Base-by-base conservation (phyloP, 257 asterid species). In the Rhazya stricta region DNA sequence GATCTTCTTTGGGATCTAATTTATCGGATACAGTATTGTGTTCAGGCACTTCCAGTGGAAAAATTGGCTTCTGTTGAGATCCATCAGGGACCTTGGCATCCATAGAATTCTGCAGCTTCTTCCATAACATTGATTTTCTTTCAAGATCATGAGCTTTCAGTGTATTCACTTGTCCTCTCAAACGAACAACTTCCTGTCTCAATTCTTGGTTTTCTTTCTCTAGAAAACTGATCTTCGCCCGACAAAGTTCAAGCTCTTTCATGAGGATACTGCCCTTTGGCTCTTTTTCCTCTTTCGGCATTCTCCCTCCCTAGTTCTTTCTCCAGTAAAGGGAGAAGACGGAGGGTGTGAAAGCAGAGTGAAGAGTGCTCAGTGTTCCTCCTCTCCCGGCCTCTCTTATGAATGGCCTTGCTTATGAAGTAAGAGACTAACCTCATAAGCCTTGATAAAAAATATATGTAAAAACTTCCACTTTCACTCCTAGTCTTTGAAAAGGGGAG, bases 141-240 rank as follows among this genome's bases (percentile, higher is more conserved):
- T 83, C 86, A 6, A 71, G 16, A 43, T 80, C 84, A 69, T 79
- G 82, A 3, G 86, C 81, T 70, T 65, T 80, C 9, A 79, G 56
- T 7, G 79, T 15, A 41, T 56, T 79, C 8, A 80, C 72, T 37
- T 83, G 86, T 12, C 74, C 56, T 65, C 76, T 80, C 73, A 83
- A 62, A 36, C 82, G 84, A 13, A 74, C 72, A 9, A 78, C 73
- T 77, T 80, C 86, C 51, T 78, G 80, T 60, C 67, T 67, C 45
- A 80, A 74, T 65, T 83, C 84, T 43, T 60, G 77, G 58, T 83
- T 83, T 72, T 83, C 86, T 56, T 43, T 80, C 77, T 83, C 86
- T 0, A 80, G 81, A 5, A 51, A 73, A 53, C 23, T 70, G 48
- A 83, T 65, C 62, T 77, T 71, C n/a, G 69, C 73, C 74, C 72